Conservation (phyloP, 352 stramenopile genomes). For the Peronosclerospora sorghi region DNA sequence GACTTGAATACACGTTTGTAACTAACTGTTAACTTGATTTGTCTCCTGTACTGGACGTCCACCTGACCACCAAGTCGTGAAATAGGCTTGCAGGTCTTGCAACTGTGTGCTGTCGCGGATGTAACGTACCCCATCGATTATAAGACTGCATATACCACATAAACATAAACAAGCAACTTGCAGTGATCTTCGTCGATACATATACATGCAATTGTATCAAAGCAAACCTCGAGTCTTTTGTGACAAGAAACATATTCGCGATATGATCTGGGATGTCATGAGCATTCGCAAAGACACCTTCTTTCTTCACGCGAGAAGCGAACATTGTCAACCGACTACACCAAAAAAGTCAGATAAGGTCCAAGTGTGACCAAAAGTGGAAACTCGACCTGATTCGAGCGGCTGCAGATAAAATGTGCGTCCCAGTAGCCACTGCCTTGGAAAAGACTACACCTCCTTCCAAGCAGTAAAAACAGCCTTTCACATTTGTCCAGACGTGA, state of each 20-base stretch:
- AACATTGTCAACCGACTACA: slow-evolving; percentile 34
- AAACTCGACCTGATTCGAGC: slow-evolving; percentile 29
- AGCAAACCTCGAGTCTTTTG: slow-evolving; percentile 44
- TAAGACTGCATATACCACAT: slow-evolving; percentile 18
- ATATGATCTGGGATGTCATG: slow-evolving; percentile 57
- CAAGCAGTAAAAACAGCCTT: slow-evolving; percentile 56
- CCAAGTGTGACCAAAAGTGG: not conserved
- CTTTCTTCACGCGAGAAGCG: slow-evolving; percentile 30
- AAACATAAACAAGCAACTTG: slow-evolving; percentile 1
- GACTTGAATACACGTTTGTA: slow-evolving; percentile 26
- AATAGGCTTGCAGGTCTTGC: slow-evolving; percentile 28
- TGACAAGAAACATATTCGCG: slow-evolving; percentile 33
- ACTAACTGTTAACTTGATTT: slow-evolving; percentile 5
- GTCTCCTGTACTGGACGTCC: slow-evolving; percentile 1
- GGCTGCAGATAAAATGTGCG: slow-evolving; percentile 43
- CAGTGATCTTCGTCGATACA: slow-evolving; percentile 1
- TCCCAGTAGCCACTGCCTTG: slow-evolving; percentile 43
- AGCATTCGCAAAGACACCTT: slow-evolving; percentile 38
- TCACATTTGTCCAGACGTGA: slow-evolving; percentile 65
- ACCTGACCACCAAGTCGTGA: slow-evolving; percentile 37
- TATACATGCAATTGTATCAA: not conserved
- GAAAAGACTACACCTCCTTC: slow-evolving; percentile 54
- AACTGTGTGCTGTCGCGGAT: slow-evolving; percentile 45
- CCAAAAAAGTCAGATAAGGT: slow-evolving; percentile 2
- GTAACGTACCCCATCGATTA: slow-evolving; percentile 44